These are phyloP conservation scores for Bruguiera hainesii DNA, from an alignment of 441 rosid species.

Conservation along the genomic window DNA sequence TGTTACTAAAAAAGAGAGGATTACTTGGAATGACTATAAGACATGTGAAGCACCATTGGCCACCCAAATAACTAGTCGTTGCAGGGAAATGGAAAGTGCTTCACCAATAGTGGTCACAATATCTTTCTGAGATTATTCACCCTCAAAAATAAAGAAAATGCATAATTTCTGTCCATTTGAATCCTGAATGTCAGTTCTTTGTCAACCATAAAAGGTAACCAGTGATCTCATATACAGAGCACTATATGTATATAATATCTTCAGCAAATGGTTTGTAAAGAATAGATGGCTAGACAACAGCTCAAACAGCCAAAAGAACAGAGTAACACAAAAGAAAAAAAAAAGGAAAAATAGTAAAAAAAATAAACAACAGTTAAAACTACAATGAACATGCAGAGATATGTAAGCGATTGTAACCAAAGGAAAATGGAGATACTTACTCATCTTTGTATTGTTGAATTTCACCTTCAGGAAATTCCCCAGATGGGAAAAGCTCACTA, in stretches of 20 bases:
- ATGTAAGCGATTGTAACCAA: neutral
- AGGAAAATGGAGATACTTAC: conserved; percentile 38
- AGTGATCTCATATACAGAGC: too few species aligned
- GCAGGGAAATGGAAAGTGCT: too few species aligned
- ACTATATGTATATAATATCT: too few species aligned
- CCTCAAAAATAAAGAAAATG: neutral
- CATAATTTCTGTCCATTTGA: neutral
- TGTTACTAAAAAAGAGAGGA: conserved; percentile 46
- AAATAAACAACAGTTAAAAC: neutral
- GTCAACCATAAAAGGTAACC: too few species aligned
- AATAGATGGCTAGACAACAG: too few species aligned
- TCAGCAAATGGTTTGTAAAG: too few species aligned
- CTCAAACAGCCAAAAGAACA: too few species aligned
- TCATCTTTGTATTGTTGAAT: conserved; percentile 90
- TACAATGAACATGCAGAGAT: neutral
- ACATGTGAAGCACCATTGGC: neutral
- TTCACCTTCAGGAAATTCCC: conserved; percentile 98
- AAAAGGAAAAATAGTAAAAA: neutral
- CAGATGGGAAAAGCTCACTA: conserved; percentile 72
- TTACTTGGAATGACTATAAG: neutral
- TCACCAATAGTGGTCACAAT: too few species aligned
- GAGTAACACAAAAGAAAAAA: too few species aligned
- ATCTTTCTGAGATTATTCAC: too few species aligned
- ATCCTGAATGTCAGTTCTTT: too few species aligned
- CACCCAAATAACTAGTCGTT: neutral